A percentile compares a stretch with the other conserved stretches of the same genome.
These are phyloP conservation scores for Huntiella savannae DNA, from an alignment of 2,329 filamentous ascomycete genomes.

Conservation along the genomic window DNA sequence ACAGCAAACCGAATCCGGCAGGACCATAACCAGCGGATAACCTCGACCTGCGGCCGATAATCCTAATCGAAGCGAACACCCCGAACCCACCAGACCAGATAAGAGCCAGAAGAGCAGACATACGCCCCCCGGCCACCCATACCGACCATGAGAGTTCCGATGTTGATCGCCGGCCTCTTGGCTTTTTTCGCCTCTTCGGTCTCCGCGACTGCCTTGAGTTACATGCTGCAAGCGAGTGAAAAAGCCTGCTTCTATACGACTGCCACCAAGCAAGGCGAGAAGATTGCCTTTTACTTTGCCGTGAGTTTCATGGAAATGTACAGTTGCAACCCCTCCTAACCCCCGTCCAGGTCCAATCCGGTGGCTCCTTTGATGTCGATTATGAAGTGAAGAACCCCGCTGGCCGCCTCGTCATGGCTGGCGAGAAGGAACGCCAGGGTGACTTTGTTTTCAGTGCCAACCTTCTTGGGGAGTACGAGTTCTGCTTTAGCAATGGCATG, in stretches of 20 bases:
- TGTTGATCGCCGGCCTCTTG: conserved; percentile 47
- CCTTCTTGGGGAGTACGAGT: conserved; percentile 72
- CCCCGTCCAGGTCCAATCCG: conserved; percentile 66
- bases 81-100: too few relatives aligned
- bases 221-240: conserved; percentile 77
- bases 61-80: too few relatives aligned
- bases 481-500: conserved; percentile 98
- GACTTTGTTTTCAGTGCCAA: conserved; percentile 96
- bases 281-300: conserved; percentile 97
- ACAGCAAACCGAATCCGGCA: too few relatives aligned
- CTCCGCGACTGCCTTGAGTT: conserved; percentile 80
- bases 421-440: conserved; percentile 79
- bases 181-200: conserved; percentile 52
- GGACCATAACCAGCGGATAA: too few relatives aligned
- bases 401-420: conserved; percentile 64
- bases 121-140: not conserved
- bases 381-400: conserved; percentile 72
- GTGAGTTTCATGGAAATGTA: conserved; percentile 31
- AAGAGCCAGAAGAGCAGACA: too few relatives aligned
- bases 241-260: conserved; percentile 86
- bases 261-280: conserved; percentile 59
- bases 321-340: not conserved
- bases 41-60: too few relatives aligned
- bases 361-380: conserved; percentile 93
- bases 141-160: conserved; percentile 43